Percentiles rank a stretch among this genome's conserved stretches.
Conservation (phyloP, 139 green algal species). For the Closterium sp. region DNA sequence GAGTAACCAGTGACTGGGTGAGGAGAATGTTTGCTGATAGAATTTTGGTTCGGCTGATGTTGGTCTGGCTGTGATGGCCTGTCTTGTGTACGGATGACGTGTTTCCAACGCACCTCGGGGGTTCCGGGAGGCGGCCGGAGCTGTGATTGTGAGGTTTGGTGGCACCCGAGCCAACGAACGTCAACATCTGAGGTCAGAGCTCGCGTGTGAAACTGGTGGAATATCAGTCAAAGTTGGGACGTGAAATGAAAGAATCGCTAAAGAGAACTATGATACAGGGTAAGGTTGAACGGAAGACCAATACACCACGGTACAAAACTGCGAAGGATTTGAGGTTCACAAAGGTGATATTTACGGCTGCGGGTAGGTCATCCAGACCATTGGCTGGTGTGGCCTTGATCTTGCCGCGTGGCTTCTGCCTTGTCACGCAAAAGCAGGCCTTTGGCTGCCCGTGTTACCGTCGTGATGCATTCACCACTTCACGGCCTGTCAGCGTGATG, state of each 20-base stretch:
- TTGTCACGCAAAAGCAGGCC: too few relatives aligned
- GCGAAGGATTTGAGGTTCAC: too few relatives aligned
- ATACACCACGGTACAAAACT: too few relatives aligned
- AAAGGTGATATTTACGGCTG: not conserved
- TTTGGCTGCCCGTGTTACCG: not conserved
- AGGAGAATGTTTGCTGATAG: not conserved
- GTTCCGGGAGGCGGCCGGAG: not conserved
- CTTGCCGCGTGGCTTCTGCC: not conserved
- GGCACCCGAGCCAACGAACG: not conserved
- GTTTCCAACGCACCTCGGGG: not conserved
- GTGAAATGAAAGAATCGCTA: not conserved
- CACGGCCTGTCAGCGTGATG: too few relatives aligned
- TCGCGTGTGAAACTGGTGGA: not conserved
- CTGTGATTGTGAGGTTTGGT: not conserved
- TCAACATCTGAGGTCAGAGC: not conserved
- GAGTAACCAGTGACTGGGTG: too few relatives aligned
- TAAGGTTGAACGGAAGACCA: not conserved
- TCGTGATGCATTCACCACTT: not conserved
- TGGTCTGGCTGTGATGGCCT: not conserved
- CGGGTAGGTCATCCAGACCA: not conserved
- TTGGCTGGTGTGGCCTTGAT: not conserved
- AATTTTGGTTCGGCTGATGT: not conserved
- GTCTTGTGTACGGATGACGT: not conserved
- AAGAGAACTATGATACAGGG: not conserved
- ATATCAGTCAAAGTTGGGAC: not conserved